Base-by-base conservation (phyloP, 257 asterid genomes). In the Solanum lycopersicoides region DNA sequence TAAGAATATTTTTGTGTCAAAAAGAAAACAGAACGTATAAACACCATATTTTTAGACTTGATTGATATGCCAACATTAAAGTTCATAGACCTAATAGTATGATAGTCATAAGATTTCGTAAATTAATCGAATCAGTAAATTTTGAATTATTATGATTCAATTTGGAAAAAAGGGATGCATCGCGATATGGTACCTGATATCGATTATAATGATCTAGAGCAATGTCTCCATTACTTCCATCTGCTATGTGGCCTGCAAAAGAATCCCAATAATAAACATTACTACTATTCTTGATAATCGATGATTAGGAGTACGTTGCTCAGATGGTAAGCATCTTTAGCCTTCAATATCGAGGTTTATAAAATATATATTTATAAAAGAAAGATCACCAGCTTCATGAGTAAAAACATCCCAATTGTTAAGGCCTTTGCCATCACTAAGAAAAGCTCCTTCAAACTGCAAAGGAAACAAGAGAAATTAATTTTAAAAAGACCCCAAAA, bases 381-480 rank as follows among this genome's bases (percentile, higher is more conserved):
- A 80, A 80, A 59, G 28, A 13, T 53, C 59, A 91, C 92, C 92
- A 68, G 87, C 32, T 71, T 85, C 74, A 65, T 89, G 92, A 80
- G 91, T 83, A 69, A 90, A 90, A 47, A 88, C 86, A 83, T 91
- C 93, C 93, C 93, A 91, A 76, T 90, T 91, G 79, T 82, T 91
- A 16, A 88, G 89, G 47, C 93, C 92, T 88, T 90, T 91, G 45
- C 92, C 93, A 65, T 88, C 91, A 56, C 89, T 88, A 45, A 69
- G 45, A 86, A 84, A 86, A 42, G 93, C 93, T 82, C 93, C 93
- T 88, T 91, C 93, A 86, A 59, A 90, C 93, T 91, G 91, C 88
- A 90, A 23, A 86, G 8, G 21, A 53, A 47, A 44, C 42, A 21
- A 84, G 4, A 15, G 1, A 16, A 11, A 28, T 9, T n/a, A 32